Evolutionary conservation across 2,329 filamentous ascomycete genomes (phyloP).

Genomic region (Aspergillus sp.): DNA sequence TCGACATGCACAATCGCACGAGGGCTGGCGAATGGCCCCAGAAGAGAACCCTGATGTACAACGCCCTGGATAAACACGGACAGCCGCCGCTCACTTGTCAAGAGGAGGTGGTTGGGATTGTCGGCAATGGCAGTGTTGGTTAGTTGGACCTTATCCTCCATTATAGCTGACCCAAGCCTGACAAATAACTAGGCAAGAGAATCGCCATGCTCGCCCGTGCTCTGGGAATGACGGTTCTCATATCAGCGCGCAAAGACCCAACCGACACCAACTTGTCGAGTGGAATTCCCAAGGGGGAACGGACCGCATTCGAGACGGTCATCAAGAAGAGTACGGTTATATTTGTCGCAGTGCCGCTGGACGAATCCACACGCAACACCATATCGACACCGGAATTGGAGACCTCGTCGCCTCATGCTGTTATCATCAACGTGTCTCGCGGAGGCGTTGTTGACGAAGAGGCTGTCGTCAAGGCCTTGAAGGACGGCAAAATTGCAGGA

Average conservation of each 20-base stretch:
- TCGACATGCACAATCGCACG: slow-evolving; percentile 28
- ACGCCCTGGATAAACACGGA: slow-evolving; percentile 15
- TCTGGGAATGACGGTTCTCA: slow-evolving; percentile 41
- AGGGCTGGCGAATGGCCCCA: slow-evolving; percentile 33
- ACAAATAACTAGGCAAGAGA: slow-evolving; percentile 22
- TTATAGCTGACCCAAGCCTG: slow-evolving; percentile 3
- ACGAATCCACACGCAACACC: slow-evolving; percentile 23
- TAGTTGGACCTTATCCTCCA: slow-evolving; percentile 2
- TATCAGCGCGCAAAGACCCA: slow-evolving; percentile 39
- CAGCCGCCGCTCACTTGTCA: slow-evolving; percentile 36
- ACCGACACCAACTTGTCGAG: slow-evolving; percentile 5
- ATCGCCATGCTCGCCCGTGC: slow-evolving; percentile 37
- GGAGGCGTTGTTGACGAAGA: slow-evolving; percentile 45
- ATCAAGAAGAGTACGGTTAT: slow-evolving; percentile 22
- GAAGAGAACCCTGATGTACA: slow-evolving; percentile 27
- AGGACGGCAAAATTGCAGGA: slow-evolving; percentile 37
- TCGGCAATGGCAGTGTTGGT: slow-evolving; percentile 44
- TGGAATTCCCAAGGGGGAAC: slow-evolving; percentile 5
- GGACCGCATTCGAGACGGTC: slow-evolving; percentile 20
- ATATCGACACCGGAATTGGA: slow-evolving; percentile 33
- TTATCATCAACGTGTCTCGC: slow-evolving; percentile 42
- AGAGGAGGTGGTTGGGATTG: slow-evolving; percentile 42
- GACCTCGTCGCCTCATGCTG: slow-evolving; percentile 35
- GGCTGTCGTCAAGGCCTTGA: slow-evolving; percentile 38
- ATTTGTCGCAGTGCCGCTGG: slow-evolving; percentile 22